Base-by-base conservation (phyloP, 495 filamentous ascomycete genomes). In the Xylaria nigripes region DNA sequence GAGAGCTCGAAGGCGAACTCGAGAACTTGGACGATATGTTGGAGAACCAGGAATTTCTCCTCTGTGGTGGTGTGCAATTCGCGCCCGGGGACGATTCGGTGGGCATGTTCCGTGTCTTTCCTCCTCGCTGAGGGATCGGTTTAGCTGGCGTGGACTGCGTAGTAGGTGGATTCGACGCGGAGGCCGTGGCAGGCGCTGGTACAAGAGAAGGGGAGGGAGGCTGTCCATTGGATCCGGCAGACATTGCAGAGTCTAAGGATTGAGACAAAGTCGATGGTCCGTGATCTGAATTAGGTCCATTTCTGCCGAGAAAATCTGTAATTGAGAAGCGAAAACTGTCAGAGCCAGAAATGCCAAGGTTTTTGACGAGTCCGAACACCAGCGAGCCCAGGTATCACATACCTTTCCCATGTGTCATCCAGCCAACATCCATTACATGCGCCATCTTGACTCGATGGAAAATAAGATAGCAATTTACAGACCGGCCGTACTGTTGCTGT, bases 1-100 rank as follows among this genome's bases (percentile, higher is more conserved):
- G 70, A 32, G 74, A 71, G 25, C 68, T 76, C 45, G 61, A 63
- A 22, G 76, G 77, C n/a, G 81, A 86, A 10, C 80, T 80, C 7
- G 88, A 90, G 71, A 98, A 95, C 63, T 93, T 96, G 54, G 89
- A 94, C 57, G 89, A 95, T 48, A 96, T 77, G 57, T 80, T 94
- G 27, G 87, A 89, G 54, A 98, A 86, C 92, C 92, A 98, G 19
- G 90, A 95, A 38, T 81, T 85, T 53, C 85, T 76, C 51, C 90
- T 75, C 48, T 76, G 72, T 0, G 71, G 64, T 2, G 75, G 61
- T 23, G 59, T 61, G 18, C 48, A 49, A 57, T 59, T 62, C 18
- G 50, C 57, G 7, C 52, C 25, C 3, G 54, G 22, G 30, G 55
- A 51, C 16, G 46, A 48, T 7, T 63, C 64, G 27, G 32, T 50